These are phyloP conservation scores for Sugiyamaella mastotermitis DNA, from an alignment of 805 yeast species.

Conservation along the genomic window DNA sequence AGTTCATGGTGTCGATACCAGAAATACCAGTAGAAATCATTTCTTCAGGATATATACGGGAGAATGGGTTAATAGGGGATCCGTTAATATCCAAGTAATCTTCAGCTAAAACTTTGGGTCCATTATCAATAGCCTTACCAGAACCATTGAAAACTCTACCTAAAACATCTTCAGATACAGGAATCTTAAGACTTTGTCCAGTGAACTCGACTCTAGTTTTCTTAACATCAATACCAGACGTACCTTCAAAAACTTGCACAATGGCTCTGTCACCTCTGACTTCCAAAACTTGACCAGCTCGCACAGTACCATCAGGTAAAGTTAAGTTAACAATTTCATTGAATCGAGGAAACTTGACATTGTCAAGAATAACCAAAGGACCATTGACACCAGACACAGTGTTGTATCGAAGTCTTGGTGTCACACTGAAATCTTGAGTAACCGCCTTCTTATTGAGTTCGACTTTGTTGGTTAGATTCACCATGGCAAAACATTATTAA, in stretches of 20 bases:
- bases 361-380: conserved; percentile 86
- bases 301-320: conserved; percentile 86
- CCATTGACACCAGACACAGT: conserved; percentile 99
- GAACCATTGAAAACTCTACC: conserved; percentile 99
- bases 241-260: conserved; percentile 99
- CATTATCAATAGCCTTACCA: conserved; percentile 96
- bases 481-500: neutral
- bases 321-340: conserved; percentile 97
- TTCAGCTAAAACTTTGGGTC: conserved; percentile 97
- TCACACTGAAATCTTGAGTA: conserved; percentile 82
- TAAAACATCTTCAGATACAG: conserved; percentile 94
- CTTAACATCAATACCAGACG: conserved; percentile 97
- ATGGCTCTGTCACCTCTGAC: conserved; percentile 96
- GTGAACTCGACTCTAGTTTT: conserved; percentile 97
- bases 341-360: conserved; percentile 82
- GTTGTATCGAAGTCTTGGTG: conserved; percentile 88
- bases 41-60: conserved; percentile 99
- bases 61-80: conserved; percentile 96
- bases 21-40: conserved; percentile 99
- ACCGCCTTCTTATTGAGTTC: conserved; percentile 90
- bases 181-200: conserved; percentile 85
- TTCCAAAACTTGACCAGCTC: conserved; percentile 98
- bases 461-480: conserved; percentile 12
- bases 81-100: conserved; percentile 98
- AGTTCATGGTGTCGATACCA: conserved; percentile 98